Percentiles rank a stretch among this genome's conserved stretches.
Conservation (phyloP, 1,284 basidiomycete species). For the Xerocomus amazonicus region DNA sequence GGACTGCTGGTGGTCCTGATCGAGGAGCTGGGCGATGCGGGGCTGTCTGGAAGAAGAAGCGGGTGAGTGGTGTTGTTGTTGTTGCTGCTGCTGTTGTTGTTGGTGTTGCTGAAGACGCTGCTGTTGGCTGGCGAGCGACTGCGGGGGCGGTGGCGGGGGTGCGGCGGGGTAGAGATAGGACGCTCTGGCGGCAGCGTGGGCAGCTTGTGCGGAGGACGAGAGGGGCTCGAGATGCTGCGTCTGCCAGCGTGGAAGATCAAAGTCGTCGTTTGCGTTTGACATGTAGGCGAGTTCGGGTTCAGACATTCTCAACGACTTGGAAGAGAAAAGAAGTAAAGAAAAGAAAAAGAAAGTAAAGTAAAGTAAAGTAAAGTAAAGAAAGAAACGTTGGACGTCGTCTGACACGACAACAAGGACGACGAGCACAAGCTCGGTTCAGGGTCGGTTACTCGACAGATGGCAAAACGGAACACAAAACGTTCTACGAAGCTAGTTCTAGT, state of each 20-base stretch:
- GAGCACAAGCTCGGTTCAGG: too few relatives aligned
- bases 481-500: constrained; percentile 32
- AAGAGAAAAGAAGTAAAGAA: background rate
- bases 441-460: constrained; percentile 33
- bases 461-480: background rate
- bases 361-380: too few relatives aligned
- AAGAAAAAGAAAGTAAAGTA: too few relatives aligned
- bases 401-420: constrained; percentile 13
- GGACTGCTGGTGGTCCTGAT: constrained; percentile 51
- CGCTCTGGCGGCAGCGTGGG: constrained; percentile 51
- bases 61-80: constrained; percentile 37
- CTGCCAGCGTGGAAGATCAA: constrained; percentile 80
- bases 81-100: too few relatives aligned
- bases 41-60: constrained; percentile 47
- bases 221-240: constrained; percentile 61
- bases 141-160: constrained; percentile 42
- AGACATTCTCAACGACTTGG: constrained; percentile 37
- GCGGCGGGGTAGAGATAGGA: constrained; percentile 41
- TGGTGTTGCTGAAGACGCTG: constrained; percentile 32
- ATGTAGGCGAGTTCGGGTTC: constrained; percentile 54
- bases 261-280: constrained; percentile 53
- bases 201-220: constrained; percentile 57
- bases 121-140: constrained; percentile 23
- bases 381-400: constrained; percentile 20
- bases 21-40: constrained; percentile 61